Base-by-base conservation (phyloP, 345 rosid genomes). In the Trapa incisa region DNA sequence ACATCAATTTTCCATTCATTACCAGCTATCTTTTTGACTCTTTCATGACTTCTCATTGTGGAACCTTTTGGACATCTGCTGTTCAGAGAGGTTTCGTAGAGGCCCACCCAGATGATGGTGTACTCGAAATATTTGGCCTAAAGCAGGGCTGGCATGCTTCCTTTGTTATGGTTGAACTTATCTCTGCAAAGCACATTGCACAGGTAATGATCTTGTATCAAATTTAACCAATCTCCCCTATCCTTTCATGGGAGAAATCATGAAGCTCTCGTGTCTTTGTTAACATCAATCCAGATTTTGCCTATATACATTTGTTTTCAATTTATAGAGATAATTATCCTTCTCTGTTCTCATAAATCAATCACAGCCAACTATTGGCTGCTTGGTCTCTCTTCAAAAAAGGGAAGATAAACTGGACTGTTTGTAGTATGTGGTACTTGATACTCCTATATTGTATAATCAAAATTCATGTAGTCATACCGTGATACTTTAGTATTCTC, bases 71-170 rank as follows among this genome's bases (percentile, higher is more conserved):
- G 37, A 43, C 68, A 16, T 53, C 37, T 41, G 22, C 15, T 54
- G 2, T 62, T 71, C 82, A 91, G 99, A 89, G 77, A 74, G 97
- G 97, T 37, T 95, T 95, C 77, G 96, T 95, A 37, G 89, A 89
- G 81, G 97, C 99, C 35, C 93, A 86, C 72, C 89, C 84, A 17
- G 96, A 87, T 76, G 99, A 95, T 76, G 97, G 99, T 61, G 84
- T 95, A 37, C 81, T 95, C 43, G 97, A 94, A 79, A 91, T 94
- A 65, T 94, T 91, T 73, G 97, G 99, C 45, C 75, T 91, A 70
- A 94, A 94, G 81, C 99, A 94, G 78, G 97, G 88, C 68, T 94
- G 99, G 97, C 99, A 94, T 82, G 97, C 99, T 60, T 94, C 97
- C 2, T 89, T 95, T 56, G 97, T 95, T 36, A 91, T 95, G 99